phyloP scores from a whole-genome alignment of 2,329 filamentous ascomycete genomes.

The Hymenoscyphus fructigenus region DNA sequence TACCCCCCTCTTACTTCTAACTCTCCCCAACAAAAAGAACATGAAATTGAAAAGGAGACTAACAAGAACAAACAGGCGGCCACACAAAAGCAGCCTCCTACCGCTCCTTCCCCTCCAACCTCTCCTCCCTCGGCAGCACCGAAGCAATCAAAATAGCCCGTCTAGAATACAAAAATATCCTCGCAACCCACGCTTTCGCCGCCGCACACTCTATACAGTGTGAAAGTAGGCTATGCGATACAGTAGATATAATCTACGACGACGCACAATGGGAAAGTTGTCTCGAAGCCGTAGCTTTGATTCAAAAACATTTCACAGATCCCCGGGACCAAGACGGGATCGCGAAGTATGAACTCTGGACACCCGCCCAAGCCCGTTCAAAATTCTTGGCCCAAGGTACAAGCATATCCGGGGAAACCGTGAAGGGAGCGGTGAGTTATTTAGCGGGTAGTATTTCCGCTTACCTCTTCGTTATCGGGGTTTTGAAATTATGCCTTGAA shows the following conservation, averaged over 20 bases:
- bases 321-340: constrained; percentile 43
- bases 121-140: constrained; percentile 13
- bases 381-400: constrained; percentile 40
- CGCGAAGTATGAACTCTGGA: constrained; percentile 46
- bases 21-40: background rate
- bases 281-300: constrained; percentile 40
- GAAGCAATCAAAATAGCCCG: constrained; percentile 38
- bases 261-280: constrained; percentile 30
- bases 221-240: constrained; percentile 42
- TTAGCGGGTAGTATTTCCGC: constrained; percentile 43
- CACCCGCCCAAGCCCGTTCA: constrained; percentile 42
- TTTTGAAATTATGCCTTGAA: constrained; percentile 28
- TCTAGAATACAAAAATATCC: constrained; percentile 53
- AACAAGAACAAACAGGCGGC: constrained; percentile 27
- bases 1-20: background rate
- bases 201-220: constrained; percentile 47
- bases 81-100: constrained; percentile 37
- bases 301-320: constrained; percentile 43
- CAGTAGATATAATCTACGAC: constrained; percentile 40
- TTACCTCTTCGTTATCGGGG: constrained; percentile 30
- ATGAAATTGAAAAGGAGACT: background rate
- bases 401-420: constrained; percentile 12
- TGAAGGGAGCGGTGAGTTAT: constrained; percentile 28
- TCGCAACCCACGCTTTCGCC: constrained; percentile 55
- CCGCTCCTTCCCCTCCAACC: constrained; percentile 30